Conservation (phyloP, 495 filamentous ascomycete genomes). For the Xylaria castorea region DNA sequence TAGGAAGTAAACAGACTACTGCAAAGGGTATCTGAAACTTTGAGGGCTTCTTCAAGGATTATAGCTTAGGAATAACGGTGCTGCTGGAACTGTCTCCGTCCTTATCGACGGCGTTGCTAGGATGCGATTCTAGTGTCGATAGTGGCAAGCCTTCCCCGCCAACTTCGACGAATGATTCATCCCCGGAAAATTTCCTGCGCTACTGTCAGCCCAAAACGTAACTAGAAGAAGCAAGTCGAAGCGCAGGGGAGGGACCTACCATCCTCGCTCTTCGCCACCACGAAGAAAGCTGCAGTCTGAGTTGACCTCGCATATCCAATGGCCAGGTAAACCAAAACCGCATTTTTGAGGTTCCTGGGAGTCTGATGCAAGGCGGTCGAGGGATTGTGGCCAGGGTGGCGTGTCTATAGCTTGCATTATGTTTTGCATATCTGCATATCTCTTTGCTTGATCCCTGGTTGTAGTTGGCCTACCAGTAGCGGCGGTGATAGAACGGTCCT, state of each 20-base stretch:
- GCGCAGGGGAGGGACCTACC: constrained; percentile 64
- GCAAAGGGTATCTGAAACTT: not conserved
- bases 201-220: constrained; percentile 31
- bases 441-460: not conserved
- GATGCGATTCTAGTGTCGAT: constrained; percentile 23
- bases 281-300: constrained; percentile 82
- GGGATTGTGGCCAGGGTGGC: constrained; percentile 33
- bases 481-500: not conserved
- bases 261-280: constrained; percentile 85
- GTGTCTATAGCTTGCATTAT: constrained; percentile 34
- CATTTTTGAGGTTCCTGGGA: constrained; percentile 59
- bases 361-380: constrained; percentile 40
- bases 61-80: constrained; percentile 35
- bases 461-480: constrained; percentile 3
- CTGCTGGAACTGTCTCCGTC: constrained; percentile 16
- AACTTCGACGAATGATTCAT: constrained; percentile 68
- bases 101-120: constrained; percentile 15
- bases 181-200: constrained; percentile 74
- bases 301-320: constrained; percentile 80
- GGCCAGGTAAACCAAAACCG: constrained; percentile 74
- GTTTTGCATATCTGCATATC: constrained; percentile 31
- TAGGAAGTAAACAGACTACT: not conserved
- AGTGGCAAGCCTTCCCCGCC: constrained; percentile 25
- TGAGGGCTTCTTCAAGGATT: not conserved
- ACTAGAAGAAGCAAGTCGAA: constrained; percentile 29